Evolutionary conservation across 306 rosid genomes (phyloP).

Genomic region (Begonia masoniana): DNA sequence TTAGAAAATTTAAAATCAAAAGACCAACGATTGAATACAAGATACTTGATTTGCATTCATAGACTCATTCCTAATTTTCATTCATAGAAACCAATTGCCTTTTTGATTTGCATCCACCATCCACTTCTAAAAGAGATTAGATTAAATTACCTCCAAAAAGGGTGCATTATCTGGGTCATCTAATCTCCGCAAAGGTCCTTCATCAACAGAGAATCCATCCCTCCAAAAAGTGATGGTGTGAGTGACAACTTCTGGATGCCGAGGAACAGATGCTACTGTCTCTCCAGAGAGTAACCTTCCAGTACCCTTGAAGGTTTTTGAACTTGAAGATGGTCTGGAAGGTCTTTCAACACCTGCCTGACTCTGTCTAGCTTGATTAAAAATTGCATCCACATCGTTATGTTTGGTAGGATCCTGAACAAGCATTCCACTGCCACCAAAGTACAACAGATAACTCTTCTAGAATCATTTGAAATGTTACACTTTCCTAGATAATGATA

Average conservation of each 20-base stretch:
- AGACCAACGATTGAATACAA: neutral
- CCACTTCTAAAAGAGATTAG: neutral
- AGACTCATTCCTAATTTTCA: no score
- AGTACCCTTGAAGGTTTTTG: slow-evolving; percentile 81
- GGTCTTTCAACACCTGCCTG: slow-evolving; percentile 65
- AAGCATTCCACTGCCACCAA: slow-evolving; percentile 78
- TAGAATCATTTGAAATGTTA: no score
- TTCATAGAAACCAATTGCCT: neutral
- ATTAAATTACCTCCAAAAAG: slow-evolving; percentile 60
- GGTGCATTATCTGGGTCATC: slow-evolving; percentile 94
- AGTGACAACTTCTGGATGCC: slow-evolving; percentile 62
- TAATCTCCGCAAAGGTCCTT: slow-evolving; percentile 89
- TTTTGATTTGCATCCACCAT: neutral
- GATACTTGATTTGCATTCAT: neutral
- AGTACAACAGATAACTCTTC: neutral
- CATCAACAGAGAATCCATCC: slow-evolving; percentile 80
- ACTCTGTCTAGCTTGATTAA: slow-evolving; percentile 76
- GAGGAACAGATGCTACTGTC: slow-evolving; percentile 50
- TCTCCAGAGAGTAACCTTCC: slow-evolving; percentile 87
- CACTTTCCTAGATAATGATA: no score
- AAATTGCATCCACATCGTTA: slow-evolving; percentile 76
- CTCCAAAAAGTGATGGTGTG: slow-evolving; percentile 95
- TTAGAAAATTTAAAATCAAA: no score
- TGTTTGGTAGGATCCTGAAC: slow-evolving; percentile 94
- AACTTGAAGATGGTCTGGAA: slow-evolving; percentile 57